Conservation (phyloP, 495 filamentous ascomycete genomes). For the Lophiotrema nucula region DNA sequence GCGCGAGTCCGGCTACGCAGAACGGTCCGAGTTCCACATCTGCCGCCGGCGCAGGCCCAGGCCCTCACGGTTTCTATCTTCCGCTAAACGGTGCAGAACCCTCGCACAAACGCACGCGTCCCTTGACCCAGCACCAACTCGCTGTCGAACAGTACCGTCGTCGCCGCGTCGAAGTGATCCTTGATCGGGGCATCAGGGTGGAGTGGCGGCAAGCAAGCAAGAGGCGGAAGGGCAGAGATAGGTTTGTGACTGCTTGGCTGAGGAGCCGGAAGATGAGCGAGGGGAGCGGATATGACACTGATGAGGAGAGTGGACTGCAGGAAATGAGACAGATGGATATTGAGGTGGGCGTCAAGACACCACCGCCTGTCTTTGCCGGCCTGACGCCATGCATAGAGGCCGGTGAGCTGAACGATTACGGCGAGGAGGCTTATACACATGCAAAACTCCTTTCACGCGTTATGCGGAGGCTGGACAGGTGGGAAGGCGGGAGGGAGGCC, state of each 20-base stretch:
- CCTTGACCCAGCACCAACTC: slow-evolving; percentile 87
- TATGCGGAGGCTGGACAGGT: slow-evolving; percentile 36
- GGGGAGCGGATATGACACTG: slow-evolving; percentile 62
- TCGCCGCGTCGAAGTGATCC: slow-evolving; percentile 81
- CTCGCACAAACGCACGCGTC: slow-evolving; percentile 63
- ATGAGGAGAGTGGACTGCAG: slow-evolving; percentile 56
- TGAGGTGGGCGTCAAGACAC: slow-evolving; percentile 6
- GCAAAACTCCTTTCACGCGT: slow-evolving; percentile 31
- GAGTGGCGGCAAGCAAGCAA: slow-evolving; percentile 32
- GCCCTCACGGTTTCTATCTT: slow-evolving; percentile 38
- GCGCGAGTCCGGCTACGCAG: neutral
- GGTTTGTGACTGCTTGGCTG: slow-evolving; percentile 64
- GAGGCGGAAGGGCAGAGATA: slow-evolving; percentile 57
- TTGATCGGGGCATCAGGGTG: slow-evolving; percentile 68
- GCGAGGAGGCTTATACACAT: slow-evolving; percentile 37
- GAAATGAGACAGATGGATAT: slow-evolving; percentile 11
- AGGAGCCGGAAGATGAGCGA: slow-evolving; percentile 66
- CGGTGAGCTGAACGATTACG: slow-evolving; percentile 35
- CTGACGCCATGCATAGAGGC: slow-evolving; percentile 18
- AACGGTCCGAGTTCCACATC: slow-evolving; percentile 19
- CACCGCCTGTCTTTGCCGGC: slow-evolving; percentile 22
- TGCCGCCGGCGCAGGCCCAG: slow-evolving; percentile 9
- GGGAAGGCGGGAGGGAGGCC: slow-evolving; percentile 30
- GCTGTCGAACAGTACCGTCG: slow-evolving; percentile 87
- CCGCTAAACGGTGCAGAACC: slow-evolving; percentile 37